Base-by-base conservation (phyloP, 2,329 filamentous ascomycete species). In the Pyricularia sp. region DNA sequence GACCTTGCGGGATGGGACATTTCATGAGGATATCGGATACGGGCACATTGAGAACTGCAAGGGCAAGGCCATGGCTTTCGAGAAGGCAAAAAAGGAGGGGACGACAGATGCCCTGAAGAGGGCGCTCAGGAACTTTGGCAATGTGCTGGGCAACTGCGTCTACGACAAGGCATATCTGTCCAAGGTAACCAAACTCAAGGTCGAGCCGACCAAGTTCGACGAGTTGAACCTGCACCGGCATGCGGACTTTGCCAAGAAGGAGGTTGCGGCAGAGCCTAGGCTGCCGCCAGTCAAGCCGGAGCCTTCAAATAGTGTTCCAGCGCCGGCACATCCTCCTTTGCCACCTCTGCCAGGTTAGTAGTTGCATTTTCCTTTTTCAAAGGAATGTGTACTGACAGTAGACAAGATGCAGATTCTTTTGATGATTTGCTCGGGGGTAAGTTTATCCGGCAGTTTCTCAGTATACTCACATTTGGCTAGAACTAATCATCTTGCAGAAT, bases 21-120 rank as follows among this genome's bases (percentile, higher is more conserved):
- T 87, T 73, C 94, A 97, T 74, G 94, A 99, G 82, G 94, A 99
- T 73, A 89, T 97, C 67, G 94, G 94, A 31, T 99, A 99, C 72
- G 94, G 94, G 8, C 90, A 94, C 69, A 96, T 96, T 70, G 93
- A 97, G 75, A 99, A 99, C 72, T 91, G 88, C 75, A 96, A 93
- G 76, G 90, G 91, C 65, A 99, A 99, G 78, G 93, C 93, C 3
- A 89, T 90, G 63, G 94, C 93, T 0, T 99, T 97, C 72, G 94
- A 99, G 75, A 99, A 99, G 77, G 93, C 94, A 1, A 99, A 97
- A 79, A 99, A 99, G 75, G 93, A 97, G 78, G 96, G 91, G 8
- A 96, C 92, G 2, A 97, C 96, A 10, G 94, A 99, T 77, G 94
- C 87, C 1, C 74, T 99, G 73, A 99, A 99, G 77, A 84, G 94